phyloP scores from a whole-genome alignment of 2,329 filamentous ascomycete genomes.

The Beauveria brongniartii region DNA sequence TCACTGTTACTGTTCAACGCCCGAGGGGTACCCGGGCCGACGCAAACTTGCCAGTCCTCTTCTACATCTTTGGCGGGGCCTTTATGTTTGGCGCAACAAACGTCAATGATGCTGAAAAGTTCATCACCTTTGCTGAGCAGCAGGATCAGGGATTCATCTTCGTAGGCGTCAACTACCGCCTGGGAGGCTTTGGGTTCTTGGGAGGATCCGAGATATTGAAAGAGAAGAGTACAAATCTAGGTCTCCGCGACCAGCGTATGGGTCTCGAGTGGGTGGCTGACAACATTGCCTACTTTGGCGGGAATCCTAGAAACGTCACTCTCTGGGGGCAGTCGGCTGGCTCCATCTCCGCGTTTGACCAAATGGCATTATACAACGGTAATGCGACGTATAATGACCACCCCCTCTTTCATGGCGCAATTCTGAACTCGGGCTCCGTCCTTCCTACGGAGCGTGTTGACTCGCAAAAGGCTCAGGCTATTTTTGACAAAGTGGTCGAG shows the following conservation, averaged over 20 bases:
- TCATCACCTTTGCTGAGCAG: slow-evolving; percentile 27
- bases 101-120: slow-evolving; percentile 28
- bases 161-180: slow-evolving; percentile 57
- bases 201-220: slow-evolving; percentile 45
- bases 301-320: too few relatives aligned
- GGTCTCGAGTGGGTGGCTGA: slow-evolving; percentile 38
- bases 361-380: slow-evolving; percentile 54
- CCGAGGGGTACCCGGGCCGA: slow-evolving; percentile 33
- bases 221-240: slow-evolving; percentile 50
- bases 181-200: slow-evolving; percentile 55
- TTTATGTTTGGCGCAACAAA: slow-evolving; percentile 29
- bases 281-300: too few relatives aligned
- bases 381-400: slow-evolving; percentile 57
- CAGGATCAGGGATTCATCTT: slow-evolving; percentile 51
- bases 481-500: too few relatives aligned
- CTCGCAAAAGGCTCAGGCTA: too few relatives aligned
- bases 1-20: slow-evolving; percentile 39
- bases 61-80: slow-evolving; percentile 51
- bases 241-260: slow-evolving; percentile 52
- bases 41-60: slow-evolving; percentile 44
- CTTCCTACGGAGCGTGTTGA: too few relatives aligned
- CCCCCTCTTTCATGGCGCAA: slow-evolving; percentile 47
- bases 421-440: too few relatives aligned
- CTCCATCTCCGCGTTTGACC: slow-evolving; percentile 39
- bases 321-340: too few relatives aligned